Evolutionary conservation across 306 rosid species (phyloP).

Genomic region (Corylus heterophylla): DNA sequence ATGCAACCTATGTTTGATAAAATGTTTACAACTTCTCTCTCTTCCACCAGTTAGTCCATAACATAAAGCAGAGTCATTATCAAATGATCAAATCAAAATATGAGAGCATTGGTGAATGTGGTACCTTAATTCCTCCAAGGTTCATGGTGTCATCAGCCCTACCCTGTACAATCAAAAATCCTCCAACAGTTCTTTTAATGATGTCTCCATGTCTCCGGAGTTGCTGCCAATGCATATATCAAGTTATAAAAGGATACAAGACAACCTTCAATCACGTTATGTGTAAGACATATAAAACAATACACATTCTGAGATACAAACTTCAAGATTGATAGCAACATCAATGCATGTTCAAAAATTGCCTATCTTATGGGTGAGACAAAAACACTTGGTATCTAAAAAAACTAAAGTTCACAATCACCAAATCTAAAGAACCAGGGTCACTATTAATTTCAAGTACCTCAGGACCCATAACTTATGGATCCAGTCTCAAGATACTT

Average conservation of each 20-base stretch:
- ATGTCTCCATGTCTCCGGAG: slow-evolving; percentile 93
- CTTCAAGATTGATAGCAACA: neutral
- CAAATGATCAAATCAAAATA: neutral
- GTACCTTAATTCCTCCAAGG: slow-evolving; percentile 94
- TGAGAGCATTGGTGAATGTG: neutral
- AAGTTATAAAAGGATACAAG: slow-evolving; percentile 4
- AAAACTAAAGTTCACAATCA: neutral
- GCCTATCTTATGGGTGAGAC: neutral
- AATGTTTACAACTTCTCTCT: neutral
- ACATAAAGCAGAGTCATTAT: neutral
- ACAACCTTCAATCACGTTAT: neutral
- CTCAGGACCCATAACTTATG: neutral
- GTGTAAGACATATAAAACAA: neutral
- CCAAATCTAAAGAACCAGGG: neutral
- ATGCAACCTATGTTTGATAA: neutral
- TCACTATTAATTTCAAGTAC: neutral
- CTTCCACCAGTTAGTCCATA: neutral
- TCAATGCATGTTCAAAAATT: neutral
- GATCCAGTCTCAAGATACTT: neutral
- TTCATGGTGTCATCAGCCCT: slow-evolving; percentile 97
- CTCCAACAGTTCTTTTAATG: slow-evolving; percentile 64
- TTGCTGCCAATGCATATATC: slow-evolving; percentile 42
- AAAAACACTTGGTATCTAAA: neutral
- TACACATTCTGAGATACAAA: neutral
- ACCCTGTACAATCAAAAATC: slow-evolving; percentile 71